Base-by-base conservation (phyloP, 495 filamentous ascomycete species). In the Neohortaea acidophila region DNA sequence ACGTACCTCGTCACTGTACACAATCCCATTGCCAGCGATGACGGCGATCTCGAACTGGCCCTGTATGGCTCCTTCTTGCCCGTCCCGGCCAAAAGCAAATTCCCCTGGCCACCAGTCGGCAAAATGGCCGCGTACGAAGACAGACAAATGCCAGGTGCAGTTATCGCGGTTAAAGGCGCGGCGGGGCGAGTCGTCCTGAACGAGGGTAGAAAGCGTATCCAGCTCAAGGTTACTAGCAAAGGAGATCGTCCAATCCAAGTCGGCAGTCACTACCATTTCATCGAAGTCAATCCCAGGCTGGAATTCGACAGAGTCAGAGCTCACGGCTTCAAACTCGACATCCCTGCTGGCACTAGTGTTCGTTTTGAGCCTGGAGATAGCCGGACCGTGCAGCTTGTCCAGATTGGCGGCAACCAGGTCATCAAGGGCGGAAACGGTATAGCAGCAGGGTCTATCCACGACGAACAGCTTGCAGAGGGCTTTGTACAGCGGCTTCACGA, bases 1-100 rank as follows among this genome's bases (percentile, higher is more conserved):
- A 94, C 86, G 11, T 96, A 93, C 54, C 73, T 97, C 13, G 89
- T 97, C 1, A 97, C 89, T 0, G 82, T 97, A 17, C 84, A 94
- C 58, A 67, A 89, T 54, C 89, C 89, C 15, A 79, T 97, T 57
- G 73, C 72, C 49, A 77, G 73, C 43, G 81, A 93, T 41, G 83
- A 94, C 50, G 30, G 7, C 8, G 8, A 9, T 21, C 91, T 89
- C 3, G 73, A 94, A 51, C 66, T 97, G 11, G 91, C 89, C 0
- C 61, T 97, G 7, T 96, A 96, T 57, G 85, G 87, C 12, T 85
- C 79, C 51, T 96, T 94, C 56, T 62, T 97, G 25, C 91, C 89
- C 0, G 61, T 93, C 2, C 89, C 89, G 0, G 59, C 60, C 0
- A 36, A 51, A 15, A 48, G 51, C n/a, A 58, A 58, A 15, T 93